Percentiles rank a stretch among this genome's conserved stretches.
These are phyloP conservation scores for Barbarea vulgaris DNA, from an alignment of 345 rosid genomes.

Conservation along the genomic window DNA sequence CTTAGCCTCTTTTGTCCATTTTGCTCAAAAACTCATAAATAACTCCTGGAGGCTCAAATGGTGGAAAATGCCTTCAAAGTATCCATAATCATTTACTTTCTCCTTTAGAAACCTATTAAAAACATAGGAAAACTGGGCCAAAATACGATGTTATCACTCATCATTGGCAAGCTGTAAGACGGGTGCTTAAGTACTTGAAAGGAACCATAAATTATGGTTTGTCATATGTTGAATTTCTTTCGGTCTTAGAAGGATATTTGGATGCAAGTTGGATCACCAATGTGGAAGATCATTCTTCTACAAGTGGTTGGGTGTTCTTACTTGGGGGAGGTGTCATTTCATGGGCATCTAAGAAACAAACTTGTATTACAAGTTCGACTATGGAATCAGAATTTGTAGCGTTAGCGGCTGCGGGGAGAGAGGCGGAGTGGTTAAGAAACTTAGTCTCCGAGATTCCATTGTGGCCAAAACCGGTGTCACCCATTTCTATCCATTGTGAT, in stretches of 20 bases:
- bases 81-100: too few relatives aligned
- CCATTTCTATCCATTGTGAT: background rate
- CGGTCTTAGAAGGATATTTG: background rate
- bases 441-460: background rate
- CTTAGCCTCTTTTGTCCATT: too few relatives aligned
- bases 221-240: background rate
- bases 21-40: too few relatives aligned
- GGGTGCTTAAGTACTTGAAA: background rate
- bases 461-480: background rate
- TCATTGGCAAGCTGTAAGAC: background rate
- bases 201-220: background rate
- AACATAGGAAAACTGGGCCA: too few relatives aligned
- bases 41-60: too few relatives aligned
- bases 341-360: background rate
- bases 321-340: background rate
- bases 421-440: background rate
- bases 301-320: background rate
- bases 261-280: background rate
- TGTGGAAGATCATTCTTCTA: background rate
- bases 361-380: background rate
- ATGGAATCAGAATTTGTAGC: background rate
- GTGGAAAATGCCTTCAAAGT: too few relatives aligned
- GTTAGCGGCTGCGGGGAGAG: background rate
- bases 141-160: too few relatives aligned
- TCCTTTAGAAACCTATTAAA: too few relatives aligned